Percentiles rank a stretch among this genome's conserved stretches.
Conservation (phyloP, 495 filamentous ascomycete genomes). For the Penicillium paradoxum region DNA sequence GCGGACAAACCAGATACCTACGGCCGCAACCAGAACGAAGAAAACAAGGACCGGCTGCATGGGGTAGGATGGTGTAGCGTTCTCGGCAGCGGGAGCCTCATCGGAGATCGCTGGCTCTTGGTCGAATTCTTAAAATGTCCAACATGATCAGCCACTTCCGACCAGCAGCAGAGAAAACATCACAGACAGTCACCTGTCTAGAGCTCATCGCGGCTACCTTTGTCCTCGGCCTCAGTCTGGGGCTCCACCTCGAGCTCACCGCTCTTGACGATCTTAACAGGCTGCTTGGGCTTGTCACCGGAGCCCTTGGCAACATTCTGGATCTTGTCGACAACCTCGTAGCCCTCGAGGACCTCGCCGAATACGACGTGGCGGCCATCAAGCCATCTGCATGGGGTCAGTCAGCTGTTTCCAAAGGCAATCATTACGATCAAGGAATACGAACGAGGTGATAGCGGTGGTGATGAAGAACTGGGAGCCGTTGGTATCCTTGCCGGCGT, state of each 20-base stretch:
- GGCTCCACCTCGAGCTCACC: conserved; percentile 82
- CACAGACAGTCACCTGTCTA: conserved; percentile 47
- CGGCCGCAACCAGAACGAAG: conserved; percentile 34
- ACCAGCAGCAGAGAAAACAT: conserved; percentile 23
- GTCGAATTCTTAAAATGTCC: conserved; percentile 24
- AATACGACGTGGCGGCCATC: conserved; percentile 89
- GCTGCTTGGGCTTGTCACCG: conserved; percentile 68
- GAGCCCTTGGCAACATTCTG: conserved; percentile 67
- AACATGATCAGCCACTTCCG: conserved; percentile 35
- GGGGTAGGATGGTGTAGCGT: conserved; percentile 18
- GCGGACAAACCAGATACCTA: conserved; percentile 33
- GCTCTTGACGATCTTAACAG: conserved; percentile 88
- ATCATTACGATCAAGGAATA: not conserved
- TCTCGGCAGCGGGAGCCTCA: conserved; percentile 10
- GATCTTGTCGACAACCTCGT: conserved; percentile 85
- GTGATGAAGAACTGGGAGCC: conserved; percentile 99
- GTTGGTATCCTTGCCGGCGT: conserved; percentile 96
- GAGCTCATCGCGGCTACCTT: conserved; percentile 99
- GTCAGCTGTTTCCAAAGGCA: not conserved
- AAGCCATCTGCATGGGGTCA: conserved; percentile 59
- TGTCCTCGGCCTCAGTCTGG: conserved; percentile 34
- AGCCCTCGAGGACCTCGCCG: conserved; percentile 85
- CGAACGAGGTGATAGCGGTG: conserved; percentile 76
- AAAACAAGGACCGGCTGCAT: conserved; percentile 41
- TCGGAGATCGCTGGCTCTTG: conserved; percentile 6